Evolutionary conservation across 768 basidiomycete genomes (phyloP), one percentile per base, ranked within the genome.

Genomic region (Mycena floridula): DNA sequence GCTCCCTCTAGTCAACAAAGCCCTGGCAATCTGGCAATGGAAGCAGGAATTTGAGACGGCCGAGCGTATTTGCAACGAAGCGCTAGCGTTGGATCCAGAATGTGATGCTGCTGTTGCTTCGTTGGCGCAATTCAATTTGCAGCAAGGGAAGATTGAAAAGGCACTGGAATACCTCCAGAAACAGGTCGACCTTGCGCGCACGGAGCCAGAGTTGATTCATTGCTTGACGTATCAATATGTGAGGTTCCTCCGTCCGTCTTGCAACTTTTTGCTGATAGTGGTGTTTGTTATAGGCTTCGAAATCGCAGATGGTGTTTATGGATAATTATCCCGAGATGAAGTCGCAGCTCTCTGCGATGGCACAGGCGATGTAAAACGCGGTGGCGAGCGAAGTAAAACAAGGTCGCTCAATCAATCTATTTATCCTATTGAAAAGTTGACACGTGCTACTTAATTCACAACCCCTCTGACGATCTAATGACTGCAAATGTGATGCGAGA

Each of bases 31-130:
- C 39, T 98, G 84, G 76, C 96, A 98, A 67, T 92, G 87, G 88
- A 89, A 90, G 62, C 87, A 95, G 58, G 91, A 98, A 58, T 74
- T 90, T 46, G 72, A 69, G 6, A 79, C 76, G 1, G 93, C 92
- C 1, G 93, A 95, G 62, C 66, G 70, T 16, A 85, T 91, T 59
- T 94, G 92, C 59, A 71, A 82, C 45, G 88, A 98, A 62, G 96
- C 96, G 1, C 72, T 99, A 18, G 68, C 73, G 40, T 78, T 93
- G 44, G 96, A 99, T 63, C 72, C 88, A 9, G 92, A 93, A 52
- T 98, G 95, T 64, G 96, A 99, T 59, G 90, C 95, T 9, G 96
- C 95, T 0, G 85, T 98, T 4, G 91, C 92, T 15, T 97, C 94
- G 1, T 79, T 98, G 23, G 95, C 95, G 3, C 96, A 99, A 63